phyloP scores from a whole-genome alignment of 192 early-diverging fungal species.

The Dissophora ornata region DNA sequence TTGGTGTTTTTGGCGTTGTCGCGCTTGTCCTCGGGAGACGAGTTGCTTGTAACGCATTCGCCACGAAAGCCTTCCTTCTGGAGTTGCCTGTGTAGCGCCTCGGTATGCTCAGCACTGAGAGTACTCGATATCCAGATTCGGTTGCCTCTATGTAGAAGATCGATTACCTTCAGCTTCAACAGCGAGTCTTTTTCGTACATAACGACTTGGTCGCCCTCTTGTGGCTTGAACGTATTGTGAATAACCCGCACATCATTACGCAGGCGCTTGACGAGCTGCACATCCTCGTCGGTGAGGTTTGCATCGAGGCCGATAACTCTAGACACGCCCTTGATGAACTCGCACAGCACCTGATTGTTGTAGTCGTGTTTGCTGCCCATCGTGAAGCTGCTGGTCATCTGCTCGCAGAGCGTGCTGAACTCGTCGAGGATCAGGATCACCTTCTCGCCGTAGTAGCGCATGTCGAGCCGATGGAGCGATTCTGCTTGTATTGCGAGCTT shows the following conservation, averaged over 20 bases:
- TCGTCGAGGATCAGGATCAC: conserved; percentile 30
- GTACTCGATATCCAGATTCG: conserved; percentile 21
- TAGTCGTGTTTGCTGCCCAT: conserved; percentile 10
- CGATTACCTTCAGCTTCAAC: conserved; percentile 1
- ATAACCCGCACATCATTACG: conserved; percentile 14
- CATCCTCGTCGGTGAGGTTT: conserved; percentile 13
- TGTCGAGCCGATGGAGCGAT: conserved; percentile 11
- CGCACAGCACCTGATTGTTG: neutral
- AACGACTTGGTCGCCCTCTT: conserved; percentile 15
- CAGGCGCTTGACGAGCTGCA: conserved; percentile 7
- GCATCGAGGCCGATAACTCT: conserved; percentile 27
- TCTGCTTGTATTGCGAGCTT: conserved; percentile 20
- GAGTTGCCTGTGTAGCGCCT: conserved; percentile 16
- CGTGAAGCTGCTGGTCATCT: conserved; percentile 14
- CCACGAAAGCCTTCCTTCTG: conserved; percentile 6
- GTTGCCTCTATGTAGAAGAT: neutral
- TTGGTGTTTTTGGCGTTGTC: conserved; percentile 23
- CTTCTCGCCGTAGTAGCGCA: conserved; percentile 7
- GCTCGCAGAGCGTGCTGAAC: conserved; percentile 22
- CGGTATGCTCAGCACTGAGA: conserved; percentile 8
- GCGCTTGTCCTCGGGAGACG: neutral
- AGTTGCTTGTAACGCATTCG: conserved; percentile 11
- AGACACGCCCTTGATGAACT: conserved; percentile 7
- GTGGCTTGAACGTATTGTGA: conserved; percentile 21
- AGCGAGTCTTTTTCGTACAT: conserved; percentile 6